These are phyloP conservation scores for Paramecium sexaurelia DNA, from an alignment of 73 alveolate species.

Conservation along the genomic window DNA sequence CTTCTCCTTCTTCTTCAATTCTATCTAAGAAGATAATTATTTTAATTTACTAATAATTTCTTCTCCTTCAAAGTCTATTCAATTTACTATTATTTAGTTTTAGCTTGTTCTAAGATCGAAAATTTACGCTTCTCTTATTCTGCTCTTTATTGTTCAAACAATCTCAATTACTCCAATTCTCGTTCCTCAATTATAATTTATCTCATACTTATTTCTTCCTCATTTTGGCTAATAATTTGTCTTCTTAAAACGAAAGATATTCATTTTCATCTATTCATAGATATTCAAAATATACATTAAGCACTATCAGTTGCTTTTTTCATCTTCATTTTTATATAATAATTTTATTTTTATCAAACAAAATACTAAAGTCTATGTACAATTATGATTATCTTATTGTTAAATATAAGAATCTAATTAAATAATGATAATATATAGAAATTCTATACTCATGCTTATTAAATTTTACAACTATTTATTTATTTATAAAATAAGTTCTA, in stretches of 20 bases:
- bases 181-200: neutral
- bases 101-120: neutral
- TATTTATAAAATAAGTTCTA: too few species aligned
- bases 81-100: neutral
- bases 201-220: neutral
- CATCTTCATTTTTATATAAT: neutral
- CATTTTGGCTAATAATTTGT: neutral
- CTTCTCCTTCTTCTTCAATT: neutral
- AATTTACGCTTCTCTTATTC: neutral
- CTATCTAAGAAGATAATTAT: neutral
- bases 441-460: too few species aligned
- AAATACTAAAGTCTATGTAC: too few species aligned
- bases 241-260: neutral
- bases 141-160: neutral
- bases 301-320: constrained; percentile 12
- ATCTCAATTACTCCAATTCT: neutral
- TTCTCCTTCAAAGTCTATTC: neutral
- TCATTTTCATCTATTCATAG: neutral
- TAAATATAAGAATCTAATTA: too few species aligned
- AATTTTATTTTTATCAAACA: neutral
- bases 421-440: too few species aligned
- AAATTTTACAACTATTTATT: too few species aligned
- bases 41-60: neutral
- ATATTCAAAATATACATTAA: neutral
- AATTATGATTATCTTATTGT: neutral